These are phyloP conservation scores for Salvia sclarea DNA, from an alignment of 305 asterid genomes.

Conservation along the genomic window DNA sequence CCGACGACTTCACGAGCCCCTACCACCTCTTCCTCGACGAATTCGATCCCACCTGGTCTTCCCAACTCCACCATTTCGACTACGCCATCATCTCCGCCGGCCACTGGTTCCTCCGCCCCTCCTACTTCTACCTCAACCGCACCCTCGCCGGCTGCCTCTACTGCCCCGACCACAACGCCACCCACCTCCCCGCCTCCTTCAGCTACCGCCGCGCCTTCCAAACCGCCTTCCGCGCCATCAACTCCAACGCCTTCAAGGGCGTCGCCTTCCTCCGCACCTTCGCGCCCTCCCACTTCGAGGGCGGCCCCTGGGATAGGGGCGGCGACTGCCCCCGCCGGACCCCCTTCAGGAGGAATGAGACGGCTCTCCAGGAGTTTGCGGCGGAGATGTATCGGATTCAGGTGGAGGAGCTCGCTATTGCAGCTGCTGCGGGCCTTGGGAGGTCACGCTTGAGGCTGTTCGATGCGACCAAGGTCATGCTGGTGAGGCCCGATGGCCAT, in stretches of 20 bases:
- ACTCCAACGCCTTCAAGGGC: constrained; percentile 36
- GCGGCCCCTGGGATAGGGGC: constrained; percentile 69
- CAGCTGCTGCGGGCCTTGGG: constrained; percentile 43
- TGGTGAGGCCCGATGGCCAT: constrained; percentile 64
- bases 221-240: constrained; percentile 54
- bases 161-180: constrained; percentile 56
- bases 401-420: constrained; percentile 52
- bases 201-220: constrained; percentile 57
- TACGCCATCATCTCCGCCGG: constrained; percentile 71
- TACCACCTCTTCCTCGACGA: constrained; percentile 70
- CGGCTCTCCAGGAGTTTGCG: constrained; percentile 38
- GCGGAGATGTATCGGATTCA: constrained; percentile 52
- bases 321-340: constrained; percentile 66
- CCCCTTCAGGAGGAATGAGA: constrained; percentile 57
- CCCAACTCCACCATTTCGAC: constrained; percentile 42
- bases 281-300: constrained; percentile 78
- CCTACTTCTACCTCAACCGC: constrained; percentile 56
- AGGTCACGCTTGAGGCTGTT: constrained; percentile 50
- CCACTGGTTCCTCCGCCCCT: constrained; percentile 81
- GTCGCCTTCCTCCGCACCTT: constrained; percentile 55
- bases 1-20: constrained; percentile 48
- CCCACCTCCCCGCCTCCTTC: constrained; percentile 43
- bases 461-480: constrained; percentile 52
- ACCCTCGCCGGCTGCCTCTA: constrained; percentile 64
- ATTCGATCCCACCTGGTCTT: constrained; percentile 53